Base-by-base conservation (phyloP, 2,329 filamentous ascomycete species). In the Diplocarpon mali region DNA sequence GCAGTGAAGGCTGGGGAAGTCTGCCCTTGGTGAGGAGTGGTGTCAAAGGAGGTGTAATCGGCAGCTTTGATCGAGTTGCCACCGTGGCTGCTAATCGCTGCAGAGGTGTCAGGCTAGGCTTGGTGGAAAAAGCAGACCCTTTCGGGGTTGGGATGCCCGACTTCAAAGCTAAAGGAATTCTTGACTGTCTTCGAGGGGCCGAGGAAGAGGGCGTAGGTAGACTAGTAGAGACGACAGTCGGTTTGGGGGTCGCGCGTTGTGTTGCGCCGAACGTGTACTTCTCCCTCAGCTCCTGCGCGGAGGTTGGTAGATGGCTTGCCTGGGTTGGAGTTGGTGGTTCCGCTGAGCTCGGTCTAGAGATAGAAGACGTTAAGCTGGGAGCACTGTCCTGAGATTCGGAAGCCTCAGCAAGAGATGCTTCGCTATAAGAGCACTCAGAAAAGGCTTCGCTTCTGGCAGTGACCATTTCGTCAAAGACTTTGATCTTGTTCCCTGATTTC, bases 21-120 rank as follows among this genome's bases (percentile, higher is more conserved):
- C 42, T 53, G 10, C 36, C 39, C 9, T 38, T 45, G 15, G 36
- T 16, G 12, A 44, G 3, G 4, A 48, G 29, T 1, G 57, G 53
- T 2, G 55, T 60, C 35, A 55, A 42, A n/a, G 57, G 56, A 14
- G 60, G 54, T 27, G 58, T 59, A 27, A 53, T 52, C 5, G 52
- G 52, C 2, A 52, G 29, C 13, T 49, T 58, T 5, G 43, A 37
- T 38, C 51, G 48, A 30, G 53, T 58, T 1, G 48, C 41, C 13
- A 54, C 61, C 14, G 38, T 54, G 24, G 53, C 50, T 15, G 58
- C 57, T 11, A 64, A 44, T 24, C 58, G 53, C 48, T 63, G 60
- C 11, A 64, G 56, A 14, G 60, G 57, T 9, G 62, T 62, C 9
- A 53, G 38, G 20, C 15, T 45, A 10, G 47, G 13, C 10, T 42